Evolutionary conservation across 2,329 filamentous ascomycete species (phyloP), one percentile per base, ranked within the genome.

Genomic region (Mycogone perniciosa): DNA sequence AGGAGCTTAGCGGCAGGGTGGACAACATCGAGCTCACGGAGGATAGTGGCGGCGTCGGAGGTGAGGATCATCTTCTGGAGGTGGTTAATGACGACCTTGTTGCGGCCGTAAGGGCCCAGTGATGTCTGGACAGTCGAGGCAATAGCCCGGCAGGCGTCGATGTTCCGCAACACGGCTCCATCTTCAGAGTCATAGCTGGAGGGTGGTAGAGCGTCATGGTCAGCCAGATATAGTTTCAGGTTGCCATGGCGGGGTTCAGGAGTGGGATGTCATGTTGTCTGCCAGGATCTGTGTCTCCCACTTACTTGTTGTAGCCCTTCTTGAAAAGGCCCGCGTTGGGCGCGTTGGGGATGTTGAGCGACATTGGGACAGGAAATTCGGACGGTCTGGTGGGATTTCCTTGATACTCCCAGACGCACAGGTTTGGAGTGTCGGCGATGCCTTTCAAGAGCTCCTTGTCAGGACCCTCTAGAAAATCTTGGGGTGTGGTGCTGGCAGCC

Each of bases 51-150:
- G 58, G 93, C 93, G 67, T 99, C 93, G 54, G 91, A 97, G 61
- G 95, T 99, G 58, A 99, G 79, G 63, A 96, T 95, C 93, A 99
- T 96, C 80, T 99, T 99, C 72, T 96, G 89, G 57, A 99, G 80
- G 75, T 99, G 95, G 79, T 99, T 99, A 79, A 99, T 97, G 75
- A 99, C 89, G 67, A 99, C 91, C 78, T 99, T 99, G 80, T 99
- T 99, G 72, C 93, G 88, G 65, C 93, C 93, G 73, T 96, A 96
- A 54, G 93, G 93, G 47, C 93, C 95, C 34, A 99, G 81, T 42
- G 93, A 97, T 51, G 93, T 97, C 77, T 96, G 90, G 45, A 99
- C 93, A 47, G 93, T 99, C 64, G 88, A 88, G 53, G 93, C 85
- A 71, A 99, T 97, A 60, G 93, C 89, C 59, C 91, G 84, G 77